A percentile compares a stretch with the other conserved stretches of the same genome.
Evolutionary conservation across 1,284 basidiomycete species (phyloP).

Genomic region (Austropuccinia psidii): DNA sequence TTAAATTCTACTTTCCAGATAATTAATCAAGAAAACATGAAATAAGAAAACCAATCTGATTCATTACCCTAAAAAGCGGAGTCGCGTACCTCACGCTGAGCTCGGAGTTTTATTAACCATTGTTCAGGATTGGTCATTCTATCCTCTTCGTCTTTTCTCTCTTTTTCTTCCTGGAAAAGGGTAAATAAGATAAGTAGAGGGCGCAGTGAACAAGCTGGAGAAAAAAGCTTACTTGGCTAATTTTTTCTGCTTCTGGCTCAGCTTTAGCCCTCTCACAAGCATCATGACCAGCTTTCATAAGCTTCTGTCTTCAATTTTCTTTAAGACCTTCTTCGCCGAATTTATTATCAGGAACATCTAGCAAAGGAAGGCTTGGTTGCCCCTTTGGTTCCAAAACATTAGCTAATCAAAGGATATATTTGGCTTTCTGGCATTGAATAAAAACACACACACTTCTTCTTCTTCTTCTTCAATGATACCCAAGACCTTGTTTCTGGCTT

Average conservation of each 20-base stretch:
- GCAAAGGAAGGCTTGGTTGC: conserved; percentile 71
- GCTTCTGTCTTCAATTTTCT: conserved; percentile 86
- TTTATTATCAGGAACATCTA: conserved; percentile 88
- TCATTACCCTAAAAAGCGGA: no score
- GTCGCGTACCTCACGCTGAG: conserved; percentile 9
- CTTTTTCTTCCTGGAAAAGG: background rate
- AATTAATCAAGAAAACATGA: background rate
- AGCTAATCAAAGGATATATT: background rate
- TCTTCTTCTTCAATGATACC: conserved; percentile 60
- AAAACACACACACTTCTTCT: conserved; percentile 48
- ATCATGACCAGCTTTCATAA: conserved; percentile 91
- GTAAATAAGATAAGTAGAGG: background rate
- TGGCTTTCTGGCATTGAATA: no score
- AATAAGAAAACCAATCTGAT: background rate
- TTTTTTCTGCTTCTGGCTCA: conserved; percentile 78
- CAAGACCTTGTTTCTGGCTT: conserved; percentile 63
- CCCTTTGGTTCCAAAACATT: conserved; percentile 58
- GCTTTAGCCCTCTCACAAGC: conserved; percentile 74
- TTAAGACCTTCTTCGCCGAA: conserved; percentile 86
- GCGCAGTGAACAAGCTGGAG: background rate
- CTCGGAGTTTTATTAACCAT: conserved; percentile 3
- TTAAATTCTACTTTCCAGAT: conserved; percentile 56
- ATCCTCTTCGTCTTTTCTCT: background rate
- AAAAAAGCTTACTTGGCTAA: conserved; percentile 46
- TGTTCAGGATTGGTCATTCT: background rate